Evolutionary conservation across 495 filamentous ascomycete genomes (phyloP).

Genomic region (Tuber microsphaerosporum): DNA sequence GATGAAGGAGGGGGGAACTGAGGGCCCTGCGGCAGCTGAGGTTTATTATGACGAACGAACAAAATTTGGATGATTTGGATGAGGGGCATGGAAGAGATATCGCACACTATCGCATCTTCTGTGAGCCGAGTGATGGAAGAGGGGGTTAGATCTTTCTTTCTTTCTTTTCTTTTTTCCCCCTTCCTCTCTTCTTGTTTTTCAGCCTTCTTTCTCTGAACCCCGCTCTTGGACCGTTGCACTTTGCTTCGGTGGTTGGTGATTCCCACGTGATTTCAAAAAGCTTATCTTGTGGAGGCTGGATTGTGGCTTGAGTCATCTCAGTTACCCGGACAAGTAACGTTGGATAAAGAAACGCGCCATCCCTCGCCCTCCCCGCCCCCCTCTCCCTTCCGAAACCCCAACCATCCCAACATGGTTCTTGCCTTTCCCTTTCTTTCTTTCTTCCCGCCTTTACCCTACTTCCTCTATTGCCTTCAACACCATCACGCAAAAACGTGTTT

Average conservation of each 20-base stretch:
- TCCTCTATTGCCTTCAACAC: neutral
- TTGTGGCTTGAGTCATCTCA: neutral
- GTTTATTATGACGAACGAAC: neutral
- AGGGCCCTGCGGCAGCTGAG: neutral
- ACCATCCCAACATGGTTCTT: neutral
- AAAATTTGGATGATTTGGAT: conserved; percentile 3
- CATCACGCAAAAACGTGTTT: neutral
- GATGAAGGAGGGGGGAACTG: neutral
- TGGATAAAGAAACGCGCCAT: neutral
- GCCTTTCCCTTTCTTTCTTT: neutral
- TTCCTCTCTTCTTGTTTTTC: neutral
- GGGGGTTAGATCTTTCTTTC: neutral
- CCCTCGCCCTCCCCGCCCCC: neutral
- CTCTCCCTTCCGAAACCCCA: neutral
- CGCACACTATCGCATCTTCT: neutral
- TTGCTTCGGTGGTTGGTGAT: neutral
- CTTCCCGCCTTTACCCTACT: neutral
- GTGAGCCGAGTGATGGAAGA: neutral
- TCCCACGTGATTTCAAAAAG: conserved; percentile 1
- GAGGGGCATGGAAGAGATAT: neutral
- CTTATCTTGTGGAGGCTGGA: neutral
- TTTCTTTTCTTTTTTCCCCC: neutral
- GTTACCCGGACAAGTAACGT: neutral
- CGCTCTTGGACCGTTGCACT: neutral
- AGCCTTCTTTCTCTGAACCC: neutral